These are phyloP conservation scores for Schizothecium vesticola DNA, from an alignment of 495 filamentous ascomycete genomes.

Conservation along the genomic window DNA sequence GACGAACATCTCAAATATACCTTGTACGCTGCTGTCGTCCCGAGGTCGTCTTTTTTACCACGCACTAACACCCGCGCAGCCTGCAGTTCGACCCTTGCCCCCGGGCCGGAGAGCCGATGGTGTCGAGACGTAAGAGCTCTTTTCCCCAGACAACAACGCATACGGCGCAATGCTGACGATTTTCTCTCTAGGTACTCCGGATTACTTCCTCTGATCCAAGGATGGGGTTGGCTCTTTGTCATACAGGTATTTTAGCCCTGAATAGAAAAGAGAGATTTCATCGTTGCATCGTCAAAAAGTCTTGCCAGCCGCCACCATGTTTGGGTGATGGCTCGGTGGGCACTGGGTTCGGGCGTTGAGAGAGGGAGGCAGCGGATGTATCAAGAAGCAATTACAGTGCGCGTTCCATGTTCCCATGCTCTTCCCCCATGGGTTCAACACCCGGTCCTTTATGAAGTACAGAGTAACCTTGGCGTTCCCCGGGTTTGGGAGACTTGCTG, in stretches of 20 bases:
- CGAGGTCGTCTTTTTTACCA: not conserved
- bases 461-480: not conserved
- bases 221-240: not conserved
- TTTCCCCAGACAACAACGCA: slow-evolving; percentile 14
- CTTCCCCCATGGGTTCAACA: not conserved
- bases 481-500: not conserved
- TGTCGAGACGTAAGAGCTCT: slow-evolving; percentile 69
- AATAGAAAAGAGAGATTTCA: slow-evolving; percentile 1
- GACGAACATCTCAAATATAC: slow-evolving; percentile 99
- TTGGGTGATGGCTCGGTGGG: not conserved
- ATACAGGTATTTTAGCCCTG: not conserved
- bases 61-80: slow-evolving; percentile 46
- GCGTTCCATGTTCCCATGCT: not conserved
- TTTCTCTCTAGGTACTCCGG: slow-evolving; percentile 64
- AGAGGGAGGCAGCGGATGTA: slow-evolving; percentile 12
- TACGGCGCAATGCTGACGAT: not conserved
- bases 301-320: not conserved
- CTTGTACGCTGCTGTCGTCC: slow-evolving; percentile 60
- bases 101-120: slow-evolving; percentile 95
- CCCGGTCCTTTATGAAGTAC: no score
- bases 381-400: slow-evolving; percentile 6
- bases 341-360: not conserved
- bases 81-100: slow-evolving; percentile 99
- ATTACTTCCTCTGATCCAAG: slow-evolving; percentile 83
- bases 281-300: slow-evolving; percentile 4